Conservation (phyloP, 345 rosid genomes). For the Durio zibethinus region DNA sequence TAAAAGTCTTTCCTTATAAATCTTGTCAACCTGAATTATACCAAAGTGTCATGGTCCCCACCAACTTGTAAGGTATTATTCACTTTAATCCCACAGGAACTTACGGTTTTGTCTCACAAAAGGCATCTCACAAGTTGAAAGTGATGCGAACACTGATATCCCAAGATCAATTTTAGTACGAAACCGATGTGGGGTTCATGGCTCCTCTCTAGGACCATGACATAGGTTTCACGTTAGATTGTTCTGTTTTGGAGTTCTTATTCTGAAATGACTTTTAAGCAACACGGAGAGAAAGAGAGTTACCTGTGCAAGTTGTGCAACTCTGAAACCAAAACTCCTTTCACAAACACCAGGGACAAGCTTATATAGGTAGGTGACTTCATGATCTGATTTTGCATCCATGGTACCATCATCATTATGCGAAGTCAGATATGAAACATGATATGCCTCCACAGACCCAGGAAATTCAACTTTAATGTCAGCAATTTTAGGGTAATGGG, state of each 20-base stretch:
- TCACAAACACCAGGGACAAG: conserved; percentile 77
- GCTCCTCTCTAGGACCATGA: too few relatives aligned
- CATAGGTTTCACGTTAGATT: not conserved
- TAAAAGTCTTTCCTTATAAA: not conserved
- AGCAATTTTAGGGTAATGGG: conserved; percentile 86
- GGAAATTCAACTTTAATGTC: conserved; percentile 52
- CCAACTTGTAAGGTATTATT: too few relatives aligned
- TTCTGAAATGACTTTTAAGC: not conserved
- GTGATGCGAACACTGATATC: too few relatives aligned
- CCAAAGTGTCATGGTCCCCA: too few relatives aligned
- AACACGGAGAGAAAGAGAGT: not conserved
- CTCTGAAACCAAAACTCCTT: conserved; percentile 87
- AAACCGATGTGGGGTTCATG: too few relatives aligned
- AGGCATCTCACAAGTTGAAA: too few relatives aligned
- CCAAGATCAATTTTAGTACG: too few relatives aligned
- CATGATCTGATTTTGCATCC: conserved; percentile 35
- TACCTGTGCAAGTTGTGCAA: conserved; percentile 92
- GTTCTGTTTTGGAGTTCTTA: not conserved
- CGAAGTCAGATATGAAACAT: conserved; percentile 78
- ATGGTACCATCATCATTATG: conserved; percentile 21
- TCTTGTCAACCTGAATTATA: too few relatives aligned
- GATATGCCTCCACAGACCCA: conserved; percentile 64
- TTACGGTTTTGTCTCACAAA: too few relatives aligned
- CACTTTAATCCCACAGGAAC: too few relatives aligned
- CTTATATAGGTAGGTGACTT: conserved; percentile 85